Base-by-base conservation (phyloP, 2,329 filamentous ascomycete species). In the Tolypocladium tundrense region DNA sequence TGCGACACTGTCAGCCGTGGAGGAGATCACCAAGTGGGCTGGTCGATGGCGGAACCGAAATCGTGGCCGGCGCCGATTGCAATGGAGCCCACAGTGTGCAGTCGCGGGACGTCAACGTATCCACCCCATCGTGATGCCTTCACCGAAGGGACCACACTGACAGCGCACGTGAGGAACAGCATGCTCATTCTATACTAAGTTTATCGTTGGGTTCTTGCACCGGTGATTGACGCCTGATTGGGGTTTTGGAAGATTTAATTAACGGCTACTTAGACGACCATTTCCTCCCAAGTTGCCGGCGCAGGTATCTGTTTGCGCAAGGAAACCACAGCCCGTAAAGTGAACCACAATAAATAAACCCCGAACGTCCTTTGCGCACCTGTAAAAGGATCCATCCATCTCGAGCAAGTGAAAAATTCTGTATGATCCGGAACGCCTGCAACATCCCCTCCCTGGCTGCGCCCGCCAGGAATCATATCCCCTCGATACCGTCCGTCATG, bases 341-440 rank as follows among this genome's bases (percentile, higher is more conserved):
- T 21, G 31, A 35, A 52, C n/a, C n/a, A 13, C 14, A 31, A 10
- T 16, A 16, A 50, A 50, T 13, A 19, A 40, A 19, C 54, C 43
- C 19, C 19, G 27, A 41, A 42, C 43, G n/a, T 51, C 43, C 43
- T 51, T 54, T 37, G 48, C 33, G 48, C 19, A 37, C 31, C 31
- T 21, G 48, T 8, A n/a, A 9, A n/a, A 51, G 19, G 19, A 7
- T 19, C 33, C 19, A 52, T 52, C 48, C 54, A 50, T 54, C 21
- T 54, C 42, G 42, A 58, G 42, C 56, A 40, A 54, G 53, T 54
- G 43, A 43, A 58, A 24, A 41, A 24, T 39, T 58, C 19, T 58
- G 52, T 50, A 53, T 37, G 33, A 51, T 54, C 56, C 56, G 52
- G 56, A 58, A 58, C 56, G 56, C 56, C 56, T 48, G 39, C 43